Percentiles rank a stretch among this genome's conserved stretches.
Conservation (phyloP, 148 eudicot genomes). For the Cornus kousa region DNA sequence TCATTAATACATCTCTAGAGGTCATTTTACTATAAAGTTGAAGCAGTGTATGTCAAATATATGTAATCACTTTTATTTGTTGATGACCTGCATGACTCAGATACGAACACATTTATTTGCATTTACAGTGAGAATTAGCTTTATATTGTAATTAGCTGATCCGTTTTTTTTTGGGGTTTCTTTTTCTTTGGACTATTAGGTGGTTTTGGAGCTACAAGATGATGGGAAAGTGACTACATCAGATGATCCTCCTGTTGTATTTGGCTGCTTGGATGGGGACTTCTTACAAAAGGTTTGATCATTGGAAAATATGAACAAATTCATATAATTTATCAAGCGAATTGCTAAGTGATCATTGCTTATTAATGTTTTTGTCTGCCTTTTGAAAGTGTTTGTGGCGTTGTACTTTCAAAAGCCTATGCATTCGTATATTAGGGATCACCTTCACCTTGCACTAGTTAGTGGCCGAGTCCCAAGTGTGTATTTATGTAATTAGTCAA, state of each 20-base stretch:
- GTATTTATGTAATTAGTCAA: not conserved
- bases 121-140: not conserved
- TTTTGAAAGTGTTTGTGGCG: not conserved
- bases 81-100: not conserved
- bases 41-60: not conserved
- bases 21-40: not conserved
- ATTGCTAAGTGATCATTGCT: not conserved
- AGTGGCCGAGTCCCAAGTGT: not conserved
- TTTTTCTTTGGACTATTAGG: constrained; percentile 31
- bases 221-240: constrained; percentile 75
- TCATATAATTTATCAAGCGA: not conserved
- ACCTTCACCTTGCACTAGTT: not conserved
- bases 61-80: too few relatives aligned
- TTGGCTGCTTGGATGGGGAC: constrained; percentile 64
- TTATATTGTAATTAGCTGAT: not conserved
- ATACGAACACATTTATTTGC: not conserved
- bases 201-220: constrained; percentile 75
- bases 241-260: constrained; percentile 88
- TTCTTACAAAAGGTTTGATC: constrained; percentile 65
- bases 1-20: too few relatives aligned
- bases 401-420: not conserved
- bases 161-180: not conserved
- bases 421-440: not conserved
- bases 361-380: not conserved
- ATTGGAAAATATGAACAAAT: not conserved